Percentiles rank a stretch among this genome's conserved stretches.
Conservation (phyloP, 495 filamentous ascomycete genomes). For the Penicillium egyptiacum region DNA sequence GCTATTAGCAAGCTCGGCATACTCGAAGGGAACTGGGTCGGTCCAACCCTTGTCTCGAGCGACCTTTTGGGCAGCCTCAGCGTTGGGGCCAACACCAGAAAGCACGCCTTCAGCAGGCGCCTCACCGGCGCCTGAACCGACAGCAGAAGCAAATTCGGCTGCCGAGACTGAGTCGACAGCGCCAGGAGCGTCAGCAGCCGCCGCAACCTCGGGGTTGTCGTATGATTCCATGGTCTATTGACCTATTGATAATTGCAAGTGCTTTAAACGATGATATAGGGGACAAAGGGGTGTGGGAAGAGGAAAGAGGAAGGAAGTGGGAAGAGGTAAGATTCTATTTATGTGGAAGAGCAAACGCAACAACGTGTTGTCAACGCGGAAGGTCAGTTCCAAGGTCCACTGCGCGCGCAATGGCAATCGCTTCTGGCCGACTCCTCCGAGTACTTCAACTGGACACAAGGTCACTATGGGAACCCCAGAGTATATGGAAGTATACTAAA, state of each 20-base stretch:
- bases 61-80: neutral
- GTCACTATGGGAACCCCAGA: too few relatives aligned
- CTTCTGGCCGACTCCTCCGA: too few relatives aligned
- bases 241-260: neutral
- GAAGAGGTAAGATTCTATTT: too few relatives aligned
- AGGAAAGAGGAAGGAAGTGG: too few relatives aligned
- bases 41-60: slow-evolving; percentile 55
- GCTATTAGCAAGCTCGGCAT: slow-evolving; percentile 43
- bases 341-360: too few relatives aligned
- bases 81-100: neutral
- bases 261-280: neutral
- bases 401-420: too few relatives aligned
- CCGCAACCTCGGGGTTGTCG: neutral
- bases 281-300: neutral
- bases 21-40: slow-evolving; percentile 52
- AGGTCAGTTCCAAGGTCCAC: too few relatives aligned
- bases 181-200: neutral
- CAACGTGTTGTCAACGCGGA: too few relatives aligned
- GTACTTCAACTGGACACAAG: too few relatives aligned
- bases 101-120: neutral
- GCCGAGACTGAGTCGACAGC: neutral
- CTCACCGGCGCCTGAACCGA: neutral
- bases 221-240: neutral
- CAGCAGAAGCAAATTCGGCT: neutral
- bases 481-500: too few relatives aligned